Evolutionary conservation across 805 yeast genomes (phyloP), one percentile per base, ranked within the genome.

Genomic region (Candida khao-thaluensis): DNA sequence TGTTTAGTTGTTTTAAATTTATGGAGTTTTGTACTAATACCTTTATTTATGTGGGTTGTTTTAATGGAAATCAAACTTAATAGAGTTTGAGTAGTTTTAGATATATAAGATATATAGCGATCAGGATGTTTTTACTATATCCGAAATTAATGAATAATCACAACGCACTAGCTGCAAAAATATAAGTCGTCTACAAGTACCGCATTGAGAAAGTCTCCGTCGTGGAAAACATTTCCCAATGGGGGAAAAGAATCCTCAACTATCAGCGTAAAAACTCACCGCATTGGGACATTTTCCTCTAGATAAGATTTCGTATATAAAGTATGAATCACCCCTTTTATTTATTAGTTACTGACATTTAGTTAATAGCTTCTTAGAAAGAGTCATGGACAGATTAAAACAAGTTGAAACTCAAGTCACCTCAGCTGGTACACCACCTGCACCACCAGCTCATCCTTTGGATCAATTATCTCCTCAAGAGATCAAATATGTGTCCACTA

Each of bases 381-480:
- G 5, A 22, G 7, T 4, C 16, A 80, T 80, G 85, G 82, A 80
- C 62, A 77, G 86, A 67, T 69, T 80, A 53, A 72, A 71, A 51
- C 85, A 80, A 65, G 69, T 80, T 41, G 82, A 84, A 31, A 56
- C 70, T 28, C 86, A 80, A 57, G 69, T 84, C 30, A 72, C 79
- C 12, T 77, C 82, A 28, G 67, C 81, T 26, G 59, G 62, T 38
- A 62, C 69, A 24, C 68, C 81, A 18, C 82, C 82, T 34, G 64
- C 79, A 36, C 56, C 68, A 3, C 82, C 85, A 43, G 65, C 66
- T 11, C 85, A 81, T 60, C 87, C 87, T 11, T 67, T 82, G 56
- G 90, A 84, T 64, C 91, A 90, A 8, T 73, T 84, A 47, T 63
- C 82, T 34, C 71, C 76, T 17, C 74, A 56, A 38, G 91, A 84